Evolutionary conservation across 2,329 filamentous ascomycete genomes (phyloP), one percentile per base, ranked within the genome.

Genomic region (Aciculosporium take): DNA sequence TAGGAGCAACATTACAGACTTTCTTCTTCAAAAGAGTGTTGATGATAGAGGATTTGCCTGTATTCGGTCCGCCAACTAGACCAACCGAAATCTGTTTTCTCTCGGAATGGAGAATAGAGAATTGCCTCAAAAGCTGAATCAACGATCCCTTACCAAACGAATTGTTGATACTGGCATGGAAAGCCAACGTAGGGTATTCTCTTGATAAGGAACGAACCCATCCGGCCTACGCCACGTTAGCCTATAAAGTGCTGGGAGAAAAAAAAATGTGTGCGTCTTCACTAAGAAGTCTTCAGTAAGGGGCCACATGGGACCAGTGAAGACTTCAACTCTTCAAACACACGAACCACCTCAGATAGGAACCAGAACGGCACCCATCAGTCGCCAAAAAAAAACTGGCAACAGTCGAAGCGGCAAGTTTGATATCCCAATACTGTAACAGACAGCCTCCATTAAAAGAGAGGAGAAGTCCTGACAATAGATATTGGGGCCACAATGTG

Each of bases 401-500:
- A 48, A 53, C 57, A 55, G 50, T 58, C 52, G 59, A 61, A 57
- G 52, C 67, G 71, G 71, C 61, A 56, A 59, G 4, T 37, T 95
- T 70, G 63, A 79, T 98, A 76, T 96, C 81, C 91, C 91, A 95
- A 85, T 78, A 82, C 82, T 86, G 84, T 98, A 98, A 98, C 91
- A 93, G 88, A 85, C 74, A 66, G 70, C 76, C 79, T 80, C 81
- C 84, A 91, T 79, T 61, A 71, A 70, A 65, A 62, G 65, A 72
- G 62, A 66, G 68, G 57, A 72, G 79, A 75, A 71, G 84, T 93
- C 89, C 91, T 93, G 86, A 91, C 87, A 67, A 71, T 64, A 55
- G 68, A 64, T 72, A 71, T 78, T 84, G 80, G 80, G 74, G 53
- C 48, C 38, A 54, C 8, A 1, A 15, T 60, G 54, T 49, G 49